A percentile compares a stretch with the other conserved stretches of the same genome.
Conservation (phyloP, 2,329 filamentous ascomycete species). For the Neofusicoccum sp. region DNA sequence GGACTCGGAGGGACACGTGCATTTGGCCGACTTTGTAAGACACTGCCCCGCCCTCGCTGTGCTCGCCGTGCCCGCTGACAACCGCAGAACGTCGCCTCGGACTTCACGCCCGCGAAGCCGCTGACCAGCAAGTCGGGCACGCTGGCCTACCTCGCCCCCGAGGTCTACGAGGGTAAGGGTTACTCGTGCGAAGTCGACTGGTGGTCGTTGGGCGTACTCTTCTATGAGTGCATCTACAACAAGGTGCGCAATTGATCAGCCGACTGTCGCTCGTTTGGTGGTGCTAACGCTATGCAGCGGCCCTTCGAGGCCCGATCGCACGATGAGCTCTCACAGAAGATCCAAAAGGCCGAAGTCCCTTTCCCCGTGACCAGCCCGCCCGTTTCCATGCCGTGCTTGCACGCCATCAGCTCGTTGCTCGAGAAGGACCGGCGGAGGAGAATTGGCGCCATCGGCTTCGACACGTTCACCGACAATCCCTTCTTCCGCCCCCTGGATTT, state of each 20-base stretch:
- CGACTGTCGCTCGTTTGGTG: not conserved
- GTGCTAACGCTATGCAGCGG: slow-evolving; percentile 56
- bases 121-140: slow-evolving; percentile 97
- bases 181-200: slow-evolving; percentile 93
- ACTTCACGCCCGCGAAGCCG: slow-evolving; percentile 78
- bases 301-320: slow-evolving; percentile 92
- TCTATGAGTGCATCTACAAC: slow-evolving; percentile 99
- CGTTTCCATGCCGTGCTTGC: slow-evolving; percentile 83
- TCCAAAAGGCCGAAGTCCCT: slow-evolving; percentile 78
- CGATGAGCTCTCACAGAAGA: slow-evolving; percentile 75
- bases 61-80: slow-evolving; percentile 38
- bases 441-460: slow-evolving; percentile 80
- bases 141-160: slow-evolving; percentile 90
- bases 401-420: slow-evolving; percentile 82
- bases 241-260: slow-evolving; percentile 63
- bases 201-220: slow-evolving; percentile 98
- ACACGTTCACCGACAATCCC: slow-evolving; percentile 82
- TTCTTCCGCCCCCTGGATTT: slow-evolving; percentile 92
- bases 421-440: slow-evolving; percentile 78
- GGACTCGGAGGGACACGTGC: slow-evolving; percentile 68
- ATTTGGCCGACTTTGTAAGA: slow-evolving; percentile 94
- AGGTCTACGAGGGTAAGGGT: slow-evolving; percentile 88
- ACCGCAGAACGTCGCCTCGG: slow-evolving; percentile 87
- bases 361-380: slow-evolving; percentile 92
- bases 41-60: not conserved